Evolutionary conservation across 106 monocot genomes (phyloP).

Genomic region (Cymbidium sinense): DNA sequence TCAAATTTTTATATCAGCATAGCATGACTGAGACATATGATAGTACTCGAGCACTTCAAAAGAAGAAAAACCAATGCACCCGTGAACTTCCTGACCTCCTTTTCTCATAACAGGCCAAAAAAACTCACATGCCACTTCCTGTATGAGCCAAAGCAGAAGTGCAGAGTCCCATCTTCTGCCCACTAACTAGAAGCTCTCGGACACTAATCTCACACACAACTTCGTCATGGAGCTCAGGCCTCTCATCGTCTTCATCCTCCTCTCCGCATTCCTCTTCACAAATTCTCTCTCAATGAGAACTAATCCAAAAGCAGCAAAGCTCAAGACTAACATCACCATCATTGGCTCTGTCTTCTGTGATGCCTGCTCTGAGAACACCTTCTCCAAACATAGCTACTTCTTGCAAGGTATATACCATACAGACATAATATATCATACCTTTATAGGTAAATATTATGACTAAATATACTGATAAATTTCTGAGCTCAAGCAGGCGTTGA

Average conservation of each 20-base stretch:
- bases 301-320: not conserved
- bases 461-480: not conserved
- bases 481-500: slow-evolving; percentile 42
- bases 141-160: not conserved
- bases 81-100: not conserved
- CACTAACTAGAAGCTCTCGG: not conserved
- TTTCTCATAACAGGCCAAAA: not conserved
- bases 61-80: not conserved
- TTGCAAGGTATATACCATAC: slow-evolving; percentile 33
- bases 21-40: no score
- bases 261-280: not conserved
- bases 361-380: slow-evolving; percentile 73
- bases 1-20: no score
- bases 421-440: not conserved
- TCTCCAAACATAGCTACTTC: slow-evolving; percentile 92
- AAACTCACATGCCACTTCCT: not conserved
- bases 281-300: not conserved
- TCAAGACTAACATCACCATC: slow-evolving; percentile 37
- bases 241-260: not conserved
- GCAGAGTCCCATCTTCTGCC: not conserved
- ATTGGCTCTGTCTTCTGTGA: slow-evolving; percentile 90
- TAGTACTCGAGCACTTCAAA: no score
- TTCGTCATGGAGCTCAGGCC: slow-evolving; percentile 3
- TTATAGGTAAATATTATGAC: not conserved
- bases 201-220: not conserved